phyloP scores from a whole-genome alignment of 2,329 filamentous ascomycete species.

The Ceratocystis lukuohia region DNA sequence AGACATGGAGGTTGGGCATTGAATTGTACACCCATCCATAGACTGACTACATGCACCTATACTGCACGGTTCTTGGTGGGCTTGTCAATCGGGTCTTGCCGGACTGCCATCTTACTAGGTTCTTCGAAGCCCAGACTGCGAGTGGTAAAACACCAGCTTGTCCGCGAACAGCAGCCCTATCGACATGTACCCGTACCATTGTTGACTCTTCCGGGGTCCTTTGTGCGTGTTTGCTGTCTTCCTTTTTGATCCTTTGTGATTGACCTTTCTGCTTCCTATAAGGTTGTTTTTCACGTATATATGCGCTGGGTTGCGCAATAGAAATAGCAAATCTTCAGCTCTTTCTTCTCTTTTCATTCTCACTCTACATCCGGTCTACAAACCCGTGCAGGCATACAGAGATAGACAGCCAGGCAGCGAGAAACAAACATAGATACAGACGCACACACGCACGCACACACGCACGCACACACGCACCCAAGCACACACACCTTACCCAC shows the following conservation, averaged over 20 bases:
- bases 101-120: too few relatives aligned
- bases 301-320: not conserved
- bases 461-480: too few relatives aligned
- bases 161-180: not conserved
- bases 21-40: not conserved
- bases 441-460: too few relatives aligned
- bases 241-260: not conserved
- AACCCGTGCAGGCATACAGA: too few relatives aligned
- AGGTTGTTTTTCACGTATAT: not conserved
- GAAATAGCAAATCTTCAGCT: not conserved
- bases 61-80: not conserved
- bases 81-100: not conserved
- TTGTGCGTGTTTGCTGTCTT: not conserved
- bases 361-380: not conserved
- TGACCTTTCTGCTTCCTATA: not conserved
- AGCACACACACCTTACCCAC: too few relatives aligned
- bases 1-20: not conserved
- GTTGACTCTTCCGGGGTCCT: not conserved
- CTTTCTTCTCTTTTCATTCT: not conserved
- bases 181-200: not conserved
- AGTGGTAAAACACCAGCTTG: not conserved
- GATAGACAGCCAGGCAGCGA: too few relatives aligned
- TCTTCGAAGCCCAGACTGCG: too few relatives aligned
- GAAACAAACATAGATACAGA: too few relatives aligned
- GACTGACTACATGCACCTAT: too few relatives aligned